Base-by-base conservation (phyloP, 192 early-diverging fungal species). In the Backusella luteola region DNA sequence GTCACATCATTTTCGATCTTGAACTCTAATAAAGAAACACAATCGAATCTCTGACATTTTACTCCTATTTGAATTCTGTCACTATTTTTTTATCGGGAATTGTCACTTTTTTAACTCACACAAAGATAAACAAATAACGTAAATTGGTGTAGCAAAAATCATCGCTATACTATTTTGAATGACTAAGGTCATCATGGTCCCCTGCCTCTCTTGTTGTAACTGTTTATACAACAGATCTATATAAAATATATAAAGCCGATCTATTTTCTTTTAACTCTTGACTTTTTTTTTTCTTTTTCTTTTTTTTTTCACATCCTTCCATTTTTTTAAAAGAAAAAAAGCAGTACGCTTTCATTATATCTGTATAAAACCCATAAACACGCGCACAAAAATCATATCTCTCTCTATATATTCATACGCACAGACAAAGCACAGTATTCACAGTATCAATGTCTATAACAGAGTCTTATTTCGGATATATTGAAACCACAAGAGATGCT, bases 401-500 rank as follows among this genome's bases (percentile, higher is more conserved):
- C 19, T n/a, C 19, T 49, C 0, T n/a, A 29, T 26, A 63, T 63
- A 63, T 23, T 56, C 1, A 56, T 29, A 63, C 56, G 53, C 53
- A 63, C 56, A 14, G 8, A 63, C 56, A 63, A 29, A 14, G 23
- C n/a, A 49, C 56, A 63, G 2, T 36, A 35, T 68, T 68, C 34
- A 35, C 17, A 68, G 11, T n/a, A n/a, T 19, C 14, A 6, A 77
- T 77, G 66, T 66, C 71, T 41, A 68, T 79, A 34, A 73, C 36
- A 29, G 85, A 85, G 73, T 86, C 86, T 21, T 89, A 85, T 67
- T 74, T 79, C 70, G 91, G 92, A 49, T 93, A 87, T 68, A 84
- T 93, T 63, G 91, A 93, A 74, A 89, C 87, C 17, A 90, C 92
- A 32, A 84, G 90, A 59, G 94, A 96, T 79, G 90, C 92, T 3